Evolutionary conservation across 768 basidiomycete genomes (phyloP).

Genomic region (Leccinum aurantiacum): DNA sequence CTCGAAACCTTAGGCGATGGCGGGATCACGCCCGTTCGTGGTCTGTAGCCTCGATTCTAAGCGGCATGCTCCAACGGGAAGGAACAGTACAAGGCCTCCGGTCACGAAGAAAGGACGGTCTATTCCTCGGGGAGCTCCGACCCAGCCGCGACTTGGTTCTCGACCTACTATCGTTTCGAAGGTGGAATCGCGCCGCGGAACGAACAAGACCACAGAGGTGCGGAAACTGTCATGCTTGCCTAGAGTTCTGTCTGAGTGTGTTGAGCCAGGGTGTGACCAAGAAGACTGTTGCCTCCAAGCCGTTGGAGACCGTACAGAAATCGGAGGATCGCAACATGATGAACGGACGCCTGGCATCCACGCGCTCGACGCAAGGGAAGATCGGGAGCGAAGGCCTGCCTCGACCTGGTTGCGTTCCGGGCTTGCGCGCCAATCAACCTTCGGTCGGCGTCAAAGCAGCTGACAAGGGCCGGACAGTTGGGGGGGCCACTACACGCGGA

Average conservation of each 20-base stretch:
- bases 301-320: too few species aligned
- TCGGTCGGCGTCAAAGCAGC: neutral
- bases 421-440: neutral
- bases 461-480: neutral
- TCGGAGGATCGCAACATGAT: too few species aligned
- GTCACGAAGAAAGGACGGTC: neutral
- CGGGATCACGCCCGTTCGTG: conserved; percentile 6
- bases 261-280: too few species aligned
- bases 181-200: neutral
- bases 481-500: neutral
- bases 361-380: neutral
- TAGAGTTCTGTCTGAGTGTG: neutral
- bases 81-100: neutral
- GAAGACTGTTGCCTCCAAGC: too few species aligned
- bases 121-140: neutral
- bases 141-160: neutral
- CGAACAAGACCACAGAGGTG: neutral
- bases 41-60: conserved; percentile 2
- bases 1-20: neutral
- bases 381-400: neutral
- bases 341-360: neutral
- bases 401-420: conserved; percentile 4
- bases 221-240: neutral
- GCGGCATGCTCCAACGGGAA: neutral
- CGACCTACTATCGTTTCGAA: neutral